A percentile compares a stretch with the other conserved stretches of the same genome.
Evolutionary conservation across 768 basidiomycete genomes (phyloP).

Genomic region (Suillus fuscotomentosus): DNA sequence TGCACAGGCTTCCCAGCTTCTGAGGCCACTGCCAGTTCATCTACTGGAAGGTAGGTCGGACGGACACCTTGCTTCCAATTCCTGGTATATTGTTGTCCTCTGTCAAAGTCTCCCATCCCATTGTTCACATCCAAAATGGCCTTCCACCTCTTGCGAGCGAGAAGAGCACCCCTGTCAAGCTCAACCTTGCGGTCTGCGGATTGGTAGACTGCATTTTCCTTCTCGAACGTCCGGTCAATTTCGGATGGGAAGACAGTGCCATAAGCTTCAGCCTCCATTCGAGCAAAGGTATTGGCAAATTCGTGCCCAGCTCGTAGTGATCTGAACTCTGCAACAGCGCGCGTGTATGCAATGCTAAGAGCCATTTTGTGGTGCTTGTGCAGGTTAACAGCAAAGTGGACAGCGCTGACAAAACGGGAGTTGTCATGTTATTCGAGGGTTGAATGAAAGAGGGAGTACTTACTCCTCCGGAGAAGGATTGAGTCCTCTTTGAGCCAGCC

Average conservation of each 20-base stretch:
- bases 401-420: constrained; percentile 49
- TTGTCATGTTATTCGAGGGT: constrained; percentile 10
- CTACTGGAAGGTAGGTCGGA: constrained; percentile 63
- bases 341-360: constrained; percentile 77
- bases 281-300: constrained; percentile 72
- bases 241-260: constrained; percentile 68
- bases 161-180: constrained; percentile 56
- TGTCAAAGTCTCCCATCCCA: constrained; percentile 56
- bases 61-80: constrained; percentile 70
- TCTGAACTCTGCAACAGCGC: constrained; percentile 83
- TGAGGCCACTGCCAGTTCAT: constrained; percentile 33
- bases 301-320: constrained; percentile 84
- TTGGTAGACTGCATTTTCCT: constrained; percentile 60
- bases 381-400: constrained; percentile 80
- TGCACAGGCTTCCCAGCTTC: constrained; percentile 12
- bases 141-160: constrained; percentile 77
- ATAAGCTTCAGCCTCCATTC: constrained; percentile 73
- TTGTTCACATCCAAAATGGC: constrained; percentile 50
- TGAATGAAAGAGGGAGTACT: constrained; percentile 28
- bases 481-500: constrained; percentile 75
- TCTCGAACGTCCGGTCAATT: constrained; percentile 57
- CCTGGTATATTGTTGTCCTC: constrained; percentile 68
- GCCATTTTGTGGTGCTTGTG: constrained; percentile 61
- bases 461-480: constrained; percentile 93
- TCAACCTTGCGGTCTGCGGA: constrained; percentile 58